Evolutionary conservation across 2,329 filamentous ascomycete genomes (phyloP).

Genomic region (Metarhizium album): DNA sequence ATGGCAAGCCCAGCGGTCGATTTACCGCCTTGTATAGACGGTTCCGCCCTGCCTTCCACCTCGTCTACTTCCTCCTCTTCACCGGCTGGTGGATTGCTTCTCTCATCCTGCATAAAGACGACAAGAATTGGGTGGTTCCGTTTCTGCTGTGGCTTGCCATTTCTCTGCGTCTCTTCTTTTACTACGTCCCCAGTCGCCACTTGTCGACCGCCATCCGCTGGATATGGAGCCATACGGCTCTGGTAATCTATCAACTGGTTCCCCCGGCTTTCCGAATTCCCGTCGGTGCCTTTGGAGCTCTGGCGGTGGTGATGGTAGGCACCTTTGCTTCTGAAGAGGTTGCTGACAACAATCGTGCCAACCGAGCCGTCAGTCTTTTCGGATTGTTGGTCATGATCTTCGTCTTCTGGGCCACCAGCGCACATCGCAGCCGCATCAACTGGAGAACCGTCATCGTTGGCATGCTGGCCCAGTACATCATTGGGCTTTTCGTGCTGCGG

Average conservation of each 20-base stretch:
- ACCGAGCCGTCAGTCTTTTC: constrained; percentile 72
- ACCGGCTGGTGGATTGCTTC: constrained; percentile 67
- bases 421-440: constrained; percentile 49
- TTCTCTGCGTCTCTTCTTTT: constrained; percentile 61
- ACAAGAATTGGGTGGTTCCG: constrained; percentile 72
- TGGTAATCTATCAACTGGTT: constrained; percentile 47
- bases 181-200: constrained; percentile 58
- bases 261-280: constrained; percentile 56
- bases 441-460: constrained; percentile 81
- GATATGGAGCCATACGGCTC: constrained; percentile 56
- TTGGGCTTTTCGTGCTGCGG: constrained; percentile 79
- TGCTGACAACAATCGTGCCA: constrained; percentile 65
- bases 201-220: constrained; percentile 56
- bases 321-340: constrained; percentile 63
- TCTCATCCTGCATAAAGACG: constrained; percentile 58
- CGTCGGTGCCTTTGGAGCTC: constrained; percentile 49
- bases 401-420: constrained; percentile 59
- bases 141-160: constrained; percentile 73
- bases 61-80: constrained; percentile 32
- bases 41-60: constrained; percentile 35
- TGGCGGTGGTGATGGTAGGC: constrained; percentile 66
- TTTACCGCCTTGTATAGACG: constrained; percentile 30
- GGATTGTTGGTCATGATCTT: constrained; percentile 63
- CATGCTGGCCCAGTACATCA: constrained; percentile 79
- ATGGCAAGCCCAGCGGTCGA: constrained; percentile 7